A percentile compares a stretch with the other conserved stretches of the same genome.
phyloP scores from a whole-genome alignment of 108 stramenopile genomes.

The Stephanodiscus minutulus region DNA sequence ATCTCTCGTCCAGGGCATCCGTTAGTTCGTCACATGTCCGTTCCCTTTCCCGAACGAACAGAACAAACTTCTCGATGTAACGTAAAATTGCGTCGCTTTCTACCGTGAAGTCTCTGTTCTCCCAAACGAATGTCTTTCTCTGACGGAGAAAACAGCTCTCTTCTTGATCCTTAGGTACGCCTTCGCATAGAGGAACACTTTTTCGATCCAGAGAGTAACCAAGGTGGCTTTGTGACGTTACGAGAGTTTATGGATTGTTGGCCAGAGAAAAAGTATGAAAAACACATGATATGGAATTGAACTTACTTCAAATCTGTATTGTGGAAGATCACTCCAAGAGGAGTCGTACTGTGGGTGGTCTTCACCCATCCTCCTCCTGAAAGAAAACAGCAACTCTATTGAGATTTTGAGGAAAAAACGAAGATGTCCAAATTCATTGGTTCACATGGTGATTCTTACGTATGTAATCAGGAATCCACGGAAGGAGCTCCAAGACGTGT shows the following conservation, averaged over 20 bases:
- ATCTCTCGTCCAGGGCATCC: constrained; percentile 27
- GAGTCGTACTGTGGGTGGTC: constrained; percentile 39
- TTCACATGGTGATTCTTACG: constrained; percentile 8
- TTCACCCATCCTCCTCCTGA: constrained; percentile 42
- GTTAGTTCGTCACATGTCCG: constrained; percentile 18
- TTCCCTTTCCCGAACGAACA: constrained; percentile 7
- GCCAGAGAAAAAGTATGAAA: background rate
- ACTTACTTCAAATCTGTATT: constrained; percentile 53
- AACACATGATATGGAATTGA: background rate
- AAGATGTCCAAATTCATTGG: constrained; percentile 1
- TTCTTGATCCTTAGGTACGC: constrained; percentile 19
- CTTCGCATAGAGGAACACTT: constrained; percentile 40
- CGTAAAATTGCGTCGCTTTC: constrained; percentile 18
- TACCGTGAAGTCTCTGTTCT: constrained; percentile 40
- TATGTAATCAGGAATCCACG: constrained; percentile 52
- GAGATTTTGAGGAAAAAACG: background rate
- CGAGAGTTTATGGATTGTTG: background rate
- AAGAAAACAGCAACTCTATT: background rate
- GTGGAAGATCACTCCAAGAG: constrained; percentile 54
- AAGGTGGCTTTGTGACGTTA: constrained; percentile 20
- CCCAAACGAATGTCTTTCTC: constrained; percentile 37
- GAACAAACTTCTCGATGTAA: constrained; percentile 39
- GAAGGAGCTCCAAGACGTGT: constrained; percentile 54
- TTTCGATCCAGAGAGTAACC: constrained; percentile 42
- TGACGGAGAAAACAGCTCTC: constrained; percentile 34